Evolutionary conservation across 1,284 basidiomycete species (phyloP), one percentile per base, ranked within the genome.

Genomic region (Inonotus hispidus): DNA sequence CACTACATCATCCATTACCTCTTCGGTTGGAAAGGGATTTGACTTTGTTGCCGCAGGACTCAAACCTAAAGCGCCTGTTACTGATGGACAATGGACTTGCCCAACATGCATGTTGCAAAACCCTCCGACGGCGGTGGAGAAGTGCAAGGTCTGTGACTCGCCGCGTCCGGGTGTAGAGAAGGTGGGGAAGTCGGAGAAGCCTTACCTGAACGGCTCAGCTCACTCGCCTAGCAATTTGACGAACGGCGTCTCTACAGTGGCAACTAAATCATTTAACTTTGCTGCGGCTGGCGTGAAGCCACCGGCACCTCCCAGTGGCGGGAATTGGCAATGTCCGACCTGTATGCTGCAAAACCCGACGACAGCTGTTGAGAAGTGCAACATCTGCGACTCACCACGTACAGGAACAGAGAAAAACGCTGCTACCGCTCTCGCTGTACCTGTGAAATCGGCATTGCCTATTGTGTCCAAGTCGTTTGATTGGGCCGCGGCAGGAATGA

Each of bases 1-100:
- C 16, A 5, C 7, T 2, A 39, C 11, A n/a, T n/a, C 41, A 21
- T n/a, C 41, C 8, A 1, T 16, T 0, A 43, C 1, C 8, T 3
- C 16, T 43, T 37, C 67, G 32, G 32, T 66, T 0, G 64, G 67
- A 5, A 58, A 57, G 25, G 68, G 66, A 16, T 85, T 85, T 63
- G 71, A 85, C 63, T 87, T 81, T 77, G 73, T 72, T 32, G 61
- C 62, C n/a, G 82, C 80, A n/a, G 80, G 82, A 3, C 59, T 82
- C 64, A 75, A 74, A 64, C 68, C 69, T 5, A 77, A 79, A 2
- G 29, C 71, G 29, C 69, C 72, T 60, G 25, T 61, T 71, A 5
- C 62, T 65, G 11, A 60, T 67, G 52, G 67, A 63, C 35, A 35
- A 14, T 83, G 81, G 82, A 74, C 62, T 6, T 83, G 82, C 66